Conservation (phyloP, 768 basidiomycete species). For the Nidula microcarpa region DNA sequence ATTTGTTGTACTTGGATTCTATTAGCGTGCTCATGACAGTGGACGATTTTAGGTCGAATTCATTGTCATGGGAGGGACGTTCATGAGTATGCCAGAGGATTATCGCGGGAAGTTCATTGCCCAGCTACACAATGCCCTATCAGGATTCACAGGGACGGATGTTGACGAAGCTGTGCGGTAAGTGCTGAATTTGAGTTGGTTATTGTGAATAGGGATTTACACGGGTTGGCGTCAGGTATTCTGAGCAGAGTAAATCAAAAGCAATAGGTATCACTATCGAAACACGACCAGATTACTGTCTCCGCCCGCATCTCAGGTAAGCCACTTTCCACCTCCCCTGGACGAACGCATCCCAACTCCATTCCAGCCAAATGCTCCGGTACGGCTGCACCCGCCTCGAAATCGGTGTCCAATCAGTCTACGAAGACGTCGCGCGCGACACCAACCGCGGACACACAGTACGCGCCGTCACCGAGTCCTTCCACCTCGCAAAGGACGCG, state of each 20-base stretch:
- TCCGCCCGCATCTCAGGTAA: constrained; percentile 91
- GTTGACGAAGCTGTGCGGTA: constrained; percentile 94
- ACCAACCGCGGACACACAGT: constrained; percentile 99
- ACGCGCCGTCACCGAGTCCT: constrained; percentile 92
- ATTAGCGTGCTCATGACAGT: background rate
- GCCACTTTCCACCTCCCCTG: background rate
- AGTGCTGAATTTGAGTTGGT: constrained; percentile 1
- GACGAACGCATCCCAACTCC: background rate
- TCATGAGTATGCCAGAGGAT: constrained; percentile 99
- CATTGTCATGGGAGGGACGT: constrained; percentile 98
- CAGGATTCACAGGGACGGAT: constrained; percentile 89
- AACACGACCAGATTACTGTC: constrained; percentile 96
- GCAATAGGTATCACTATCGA: constrained; percentile 99
- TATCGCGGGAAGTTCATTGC: constrained; percentile 93
- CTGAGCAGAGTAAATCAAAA: constrained; percentile 96
- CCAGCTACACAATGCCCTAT: constrained; percentile 94
- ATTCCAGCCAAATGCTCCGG: constrained; percentile 90
- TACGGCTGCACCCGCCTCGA: constrained; percentile 98
- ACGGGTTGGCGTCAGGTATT: constrained; percentile 54
- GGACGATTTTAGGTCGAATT: constrained; percentile 62
- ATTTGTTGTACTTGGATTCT: background rate
- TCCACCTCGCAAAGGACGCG: constrained; percentile 97
- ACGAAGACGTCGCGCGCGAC: constrained; percentile 98
- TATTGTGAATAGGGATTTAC: background rate
- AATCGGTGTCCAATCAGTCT: constrained; percentile 98